phyloP scores from a whole-genome alignment of 345 rosid species.

The Cardiospermum halicacabum region DNA sequence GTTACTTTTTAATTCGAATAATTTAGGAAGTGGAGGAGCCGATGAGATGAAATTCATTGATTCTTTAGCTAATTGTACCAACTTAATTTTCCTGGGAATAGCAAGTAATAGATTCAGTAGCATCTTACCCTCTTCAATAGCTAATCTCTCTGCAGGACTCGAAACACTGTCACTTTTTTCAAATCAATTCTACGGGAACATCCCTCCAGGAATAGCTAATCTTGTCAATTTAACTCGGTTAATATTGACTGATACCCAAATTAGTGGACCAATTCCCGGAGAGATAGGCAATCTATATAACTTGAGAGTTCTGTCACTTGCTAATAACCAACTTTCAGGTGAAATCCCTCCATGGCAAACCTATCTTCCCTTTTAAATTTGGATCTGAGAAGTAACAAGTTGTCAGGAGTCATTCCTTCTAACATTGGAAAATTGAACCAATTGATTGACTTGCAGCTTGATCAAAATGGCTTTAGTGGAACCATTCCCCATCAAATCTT shows the following conservation, averaged over 20 bases:
- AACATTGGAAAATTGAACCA: constrained; percentile 8
- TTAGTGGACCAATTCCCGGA: constrained; percentile 1
- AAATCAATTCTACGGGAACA: constrained; percentile 9
- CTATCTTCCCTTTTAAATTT: constrained; percentile 16
- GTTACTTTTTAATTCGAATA: too few relatives aligned
- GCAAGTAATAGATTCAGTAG: not conserved
- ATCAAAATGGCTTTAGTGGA: constrained; percentile 19
- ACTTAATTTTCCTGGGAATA: not conserved
- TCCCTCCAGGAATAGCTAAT: constrained; percentile 19
- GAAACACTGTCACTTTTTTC: fast-evolving
- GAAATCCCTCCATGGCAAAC: too few relatives aligned
- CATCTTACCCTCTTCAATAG: not conserved
- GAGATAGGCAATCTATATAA: not conserved
- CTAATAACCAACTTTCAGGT: not conserved
- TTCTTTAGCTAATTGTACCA: constrained; percentile 17
- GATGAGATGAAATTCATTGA: constrained; percentile 9
- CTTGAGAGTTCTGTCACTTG: too few relatives aligned
- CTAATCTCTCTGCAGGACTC: constrained; percentile 11
- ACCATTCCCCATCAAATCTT: constrained; percentile 17
- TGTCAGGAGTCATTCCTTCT: constrained; percentile 16
- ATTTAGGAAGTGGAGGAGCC: too few relatives aligned
- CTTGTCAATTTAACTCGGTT: not conserved
- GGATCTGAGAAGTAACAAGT: not conserved
- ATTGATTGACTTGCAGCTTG: too few relatives aligned
- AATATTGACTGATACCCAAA: not conserved